A percentile compares a stretch with the other conserved stretches of the same genome.
Conservation (phyloP, 1,284 basidiomycete genomes). For the Sphaerobolus stellatus region DNA sequence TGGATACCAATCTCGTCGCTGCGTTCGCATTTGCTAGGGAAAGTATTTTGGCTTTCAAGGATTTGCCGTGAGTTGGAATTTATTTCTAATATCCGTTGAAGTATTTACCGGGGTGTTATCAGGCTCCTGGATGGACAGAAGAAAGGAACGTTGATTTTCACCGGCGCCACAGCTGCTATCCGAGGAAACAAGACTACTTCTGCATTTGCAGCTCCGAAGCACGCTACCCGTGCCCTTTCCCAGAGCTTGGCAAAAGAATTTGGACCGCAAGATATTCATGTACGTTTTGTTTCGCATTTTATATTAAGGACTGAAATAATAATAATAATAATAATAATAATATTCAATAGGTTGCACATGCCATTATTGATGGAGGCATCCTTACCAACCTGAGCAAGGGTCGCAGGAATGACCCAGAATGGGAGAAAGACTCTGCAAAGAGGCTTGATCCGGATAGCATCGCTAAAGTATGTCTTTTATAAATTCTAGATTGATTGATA, state of each 20-base stretch:
- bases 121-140: too few species aligned
- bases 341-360: conserved; percentile 33
- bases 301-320: too few species aligned
- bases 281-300: too few species aligned
- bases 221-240: conserved; percentile 61
- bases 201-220: conserved; percentile 69
- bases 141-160: conserved; percentile 74
- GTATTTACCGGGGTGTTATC: conserved; percentile 35
- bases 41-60: conserved; percentile 60
- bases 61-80: conserved; percentile 39
- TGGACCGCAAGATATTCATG: conserved; percentile 76
- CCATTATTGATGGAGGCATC: conserved; percentile 31
- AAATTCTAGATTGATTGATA: background rate
- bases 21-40: conserved; percentile 70
- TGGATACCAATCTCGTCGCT: conserved; percentile 57
- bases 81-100: background rate
- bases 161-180: conserved; percentile 70
- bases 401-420: conserved; percentile 16
- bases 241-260: conserved; percentile 82
- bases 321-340: too few species aligned
- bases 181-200: conserved; percentile 67
- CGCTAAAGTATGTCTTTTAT: conserved; percentile 22
- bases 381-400: conserved; percentile 19
- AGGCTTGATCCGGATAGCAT: conserved; percentile 27
- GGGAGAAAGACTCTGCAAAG: conserved; percentile 20